These are phyloP conservation scores for Cladosporium colombiae DNA, from an alignment of 2,329 filamentous ascomycete species.

Conservation along the genomic window DNA sequence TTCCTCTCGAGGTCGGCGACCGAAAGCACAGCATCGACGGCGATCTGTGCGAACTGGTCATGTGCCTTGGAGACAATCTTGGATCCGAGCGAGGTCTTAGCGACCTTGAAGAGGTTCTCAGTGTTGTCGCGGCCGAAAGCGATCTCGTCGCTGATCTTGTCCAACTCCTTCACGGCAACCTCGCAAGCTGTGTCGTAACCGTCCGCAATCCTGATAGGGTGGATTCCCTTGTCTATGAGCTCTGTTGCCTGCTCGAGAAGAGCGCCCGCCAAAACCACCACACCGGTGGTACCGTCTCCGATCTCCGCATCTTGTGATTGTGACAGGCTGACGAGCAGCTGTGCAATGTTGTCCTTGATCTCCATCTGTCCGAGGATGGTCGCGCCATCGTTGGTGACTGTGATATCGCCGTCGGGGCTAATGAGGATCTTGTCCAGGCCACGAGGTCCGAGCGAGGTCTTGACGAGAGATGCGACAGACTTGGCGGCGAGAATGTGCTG, in stretches of 20 bases:
- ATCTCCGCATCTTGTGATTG: conserved; percentile 99
- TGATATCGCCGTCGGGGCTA: conserved; percentile 97
- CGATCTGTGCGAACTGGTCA: conserved; percentile 96
- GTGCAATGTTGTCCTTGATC: conserved; percentile 96
- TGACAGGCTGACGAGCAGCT: conserved; percentile 92
- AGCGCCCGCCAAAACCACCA: conserved; percentile 92
- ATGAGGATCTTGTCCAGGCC: conserved; percentile 99
- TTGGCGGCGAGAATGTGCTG: conserved; percentile 95
- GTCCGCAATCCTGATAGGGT: conserved; percentile 97
- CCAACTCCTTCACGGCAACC: conserved; percentile 88
- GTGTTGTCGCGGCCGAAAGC: conserved; percentile 79
- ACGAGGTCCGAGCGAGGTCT: conserved; percentile 91
- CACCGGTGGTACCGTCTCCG: conserved; percentile 95
- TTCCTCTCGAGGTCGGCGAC: conserved; percentile 94
- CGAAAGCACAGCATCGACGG: conserved; percentile 92
- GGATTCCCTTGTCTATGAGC: conserved; percentile 99
- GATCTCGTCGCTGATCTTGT: conserved; percentile 89
- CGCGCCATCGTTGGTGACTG: conserved; percentile 97
- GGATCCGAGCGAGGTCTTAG: conserved; percentile 92
- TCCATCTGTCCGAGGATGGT: conserved; percentile 98
- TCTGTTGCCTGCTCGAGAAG: conserved; percentile 95
- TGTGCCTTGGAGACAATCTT: conserved; percentile 99
- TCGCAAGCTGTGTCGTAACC: conserved; percentile 98
- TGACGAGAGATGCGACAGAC: conserved; percentile 95
- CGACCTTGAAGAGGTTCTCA: conserved; percentile 87